phyloP scores from a whole-genome alignment of 169 alveolate species.

The Cystoisospora suis region DNA sequence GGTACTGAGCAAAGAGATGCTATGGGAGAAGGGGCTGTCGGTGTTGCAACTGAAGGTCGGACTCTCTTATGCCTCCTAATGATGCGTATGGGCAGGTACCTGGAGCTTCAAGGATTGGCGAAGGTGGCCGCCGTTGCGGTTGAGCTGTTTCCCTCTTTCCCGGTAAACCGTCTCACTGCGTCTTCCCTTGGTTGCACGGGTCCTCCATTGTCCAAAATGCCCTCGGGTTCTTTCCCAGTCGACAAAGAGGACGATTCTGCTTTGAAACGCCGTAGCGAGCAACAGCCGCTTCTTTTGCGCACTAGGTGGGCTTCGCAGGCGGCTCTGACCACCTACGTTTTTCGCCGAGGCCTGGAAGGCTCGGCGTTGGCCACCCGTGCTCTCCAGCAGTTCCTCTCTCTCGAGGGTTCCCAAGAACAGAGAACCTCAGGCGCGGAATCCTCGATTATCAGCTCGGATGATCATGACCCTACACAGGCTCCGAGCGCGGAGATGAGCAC shows the following conservation, averaged over 20 bases:
- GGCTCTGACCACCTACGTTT: constrained; percentile 9
- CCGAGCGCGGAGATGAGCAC: neutral
- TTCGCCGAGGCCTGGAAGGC: constrained; percentile 6
- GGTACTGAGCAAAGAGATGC: neutral
- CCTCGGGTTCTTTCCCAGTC: neutral
- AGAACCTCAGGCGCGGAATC: neutral
- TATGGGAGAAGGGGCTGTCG: neutral
- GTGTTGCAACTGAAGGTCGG: neutral
- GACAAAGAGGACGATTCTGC: neutral
- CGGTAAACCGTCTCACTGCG: constrained; percentile 33
- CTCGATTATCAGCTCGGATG: neutral
- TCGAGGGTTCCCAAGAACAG: neutral
- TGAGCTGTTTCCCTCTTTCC: constrained; percentile 48
- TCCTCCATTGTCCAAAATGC: neutral
- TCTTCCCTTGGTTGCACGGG: neutral
- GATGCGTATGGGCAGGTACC: constrained; percentile 51
- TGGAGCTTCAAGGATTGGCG: constrained; percentile 33
- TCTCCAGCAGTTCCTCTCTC: neutral
- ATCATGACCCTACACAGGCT: neutral
- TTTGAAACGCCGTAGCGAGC: neutral
- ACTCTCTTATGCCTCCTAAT: constrained; percentile 19
- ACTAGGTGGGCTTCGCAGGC: constrained; percentile 20
- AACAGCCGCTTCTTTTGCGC: constrained; percentile 17
- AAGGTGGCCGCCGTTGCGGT: constrained; percentile 45
- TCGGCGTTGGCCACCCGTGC: constrained; percentile 4